Base-by-base conservation (phyloP, 2,329 filamentous ascomycete species). In the Sphaerulina populicola region DNA sequence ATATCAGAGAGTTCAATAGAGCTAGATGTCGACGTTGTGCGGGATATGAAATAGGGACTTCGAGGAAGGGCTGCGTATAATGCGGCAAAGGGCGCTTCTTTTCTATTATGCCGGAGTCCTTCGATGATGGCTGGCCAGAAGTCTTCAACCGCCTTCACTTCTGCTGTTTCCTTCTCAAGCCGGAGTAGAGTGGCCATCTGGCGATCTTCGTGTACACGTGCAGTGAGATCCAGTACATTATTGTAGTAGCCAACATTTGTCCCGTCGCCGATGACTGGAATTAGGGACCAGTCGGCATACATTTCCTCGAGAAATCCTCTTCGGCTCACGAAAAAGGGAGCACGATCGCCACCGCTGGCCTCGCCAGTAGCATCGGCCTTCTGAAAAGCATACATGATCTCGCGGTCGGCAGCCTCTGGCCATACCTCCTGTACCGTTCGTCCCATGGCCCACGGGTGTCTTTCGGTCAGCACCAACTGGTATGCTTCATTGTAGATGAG, bases 401-500 rank as follows among this genome's bases (percentile, higher is more conserved):
- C 44, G 5, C 14, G 6, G 6, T 46, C 27, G 15, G 14, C 35
- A 12, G 49, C 52, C 39, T 49, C 46, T 6, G 51, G 55, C 51
- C 55, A 58, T 2, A 56, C 52, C 33, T 55, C 38, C 6, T 35
- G 11, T 10, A 47, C 36, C 33, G 64, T 63, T 12, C 44, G 47
- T 2, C 54, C 57, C 37, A 59, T 21, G 3, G 52, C 54, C 15
- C 37, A 46, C 6, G 59, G 59, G 37, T 70, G 68, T 15, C 66
- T 57, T 1, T 56, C 39, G 5, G 63, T 64, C 4, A 68, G 53
- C 3, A 71, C 51, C 30, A 61, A 51, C 14, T 64, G 54, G 31
- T 69, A 69, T 0, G 59, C 51, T 36, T 68, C 65, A 38, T 71
- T 71, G 57, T 70, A 69, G 18, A 70, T 50, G 58, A 67, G 64